These are phyloP conservation scores for Camellia japonica DNA, from an alignment of 148 eudicot species.

Conservation along the genomic window DNA sequence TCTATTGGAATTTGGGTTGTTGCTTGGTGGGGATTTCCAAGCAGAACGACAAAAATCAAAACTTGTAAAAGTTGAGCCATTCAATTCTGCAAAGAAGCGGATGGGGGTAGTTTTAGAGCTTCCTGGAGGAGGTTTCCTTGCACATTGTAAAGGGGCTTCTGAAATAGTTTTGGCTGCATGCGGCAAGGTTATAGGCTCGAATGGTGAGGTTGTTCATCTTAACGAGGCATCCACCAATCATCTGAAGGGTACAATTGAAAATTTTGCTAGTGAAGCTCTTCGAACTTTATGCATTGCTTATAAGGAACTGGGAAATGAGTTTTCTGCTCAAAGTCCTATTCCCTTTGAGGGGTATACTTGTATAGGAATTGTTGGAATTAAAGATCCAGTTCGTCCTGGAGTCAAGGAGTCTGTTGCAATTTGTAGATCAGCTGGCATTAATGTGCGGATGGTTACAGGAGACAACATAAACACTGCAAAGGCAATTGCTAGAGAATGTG, in stretches of 20 bases:
- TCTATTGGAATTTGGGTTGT: constrained; percentile 65
- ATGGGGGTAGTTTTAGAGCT: constrained; percentile 71
- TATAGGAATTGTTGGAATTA: constrained; percentile 76
- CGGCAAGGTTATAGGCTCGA: constrained; percentile 47
- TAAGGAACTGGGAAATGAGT: constrained; percentile 53
- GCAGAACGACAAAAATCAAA: constrained; percentile 39
- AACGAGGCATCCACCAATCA: constrained; percentile 35
- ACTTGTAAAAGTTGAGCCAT: constrained; percentile 73
- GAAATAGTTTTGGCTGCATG: constrained; percentile 77
- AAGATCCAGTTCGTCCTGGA: constrained; percentile 88
- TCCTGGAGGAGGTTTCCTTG: constrained; percentile 54
- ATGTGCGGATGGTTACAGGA: constrained; percentile 80
- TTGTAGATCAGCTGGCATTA: constrained; percentile 73
- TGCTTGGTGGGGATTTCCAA: constrained; percentile 62
- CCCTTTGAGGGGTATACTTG: constrained; percentile 63
- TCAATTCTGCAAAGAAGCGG: constrained; percentile 68
- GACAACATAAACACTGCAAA: constrained; percentile 85
- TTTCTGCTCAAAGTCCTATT: constrained; percentile 39
- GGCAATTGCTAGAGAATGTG: constrained; percentile 89
- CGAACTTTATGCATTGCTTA: constrained; percentile 79
- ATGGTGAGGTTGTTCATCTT: constrained; percentile 56
- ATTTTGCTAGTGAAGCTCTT: constrained; percentile 78
- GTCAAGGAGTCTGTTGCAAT: constrained; percentile 84
- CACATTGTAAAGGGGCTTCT: constrained; percentile 81
- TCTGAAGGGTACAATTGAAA: constrained; percentile 54